Evolutionary conservation across 2,329 filamentous ascomycete genomes (phyloP).

Genomic region (Peltaster fructicola): DNA sequence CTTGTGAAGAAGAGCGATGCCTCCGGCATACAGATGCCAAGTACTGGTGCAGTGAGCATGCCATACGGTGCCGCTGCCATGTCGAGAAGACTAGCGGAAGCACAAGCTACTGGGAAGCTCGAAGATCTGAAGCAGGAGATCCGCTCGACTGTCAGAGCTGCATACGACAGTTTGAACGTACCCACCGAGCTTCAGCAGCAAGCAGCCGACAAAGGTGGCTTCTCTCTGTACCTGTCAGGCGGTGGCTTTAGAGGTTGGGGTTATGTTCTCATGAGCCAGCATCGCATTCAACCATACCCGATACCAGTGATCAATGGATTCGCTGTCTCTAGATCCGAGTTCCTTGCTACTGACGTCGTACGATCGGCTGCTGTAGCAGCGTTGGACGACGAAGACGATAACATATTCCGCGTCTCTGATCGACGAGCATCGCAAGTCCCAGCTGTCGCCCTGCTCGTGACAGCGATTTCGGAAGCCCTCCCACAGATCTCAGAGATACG

Average conservation of each 20-base stretch:
- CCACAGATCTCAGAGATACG: conserved; percentile 55
- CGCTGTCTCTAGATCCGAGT: conserved; percentile 42
- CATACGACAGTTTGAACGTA: conserved; percentile 29
- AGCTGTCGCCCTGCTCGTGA: conserved; percentile 65
- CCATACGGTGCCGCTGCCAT: conserved; percentile 55
- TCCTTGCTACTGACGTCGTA: conserved; percentile 36
- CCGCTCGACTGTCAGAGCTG: conserved; percentile 32
- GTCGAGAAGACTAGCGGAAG: conserved; percentile 34
- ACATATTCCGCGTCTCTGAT: conserved; percentile 57
- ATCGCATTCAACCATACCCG: conserved; percentile 59
- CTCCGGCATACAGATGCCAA: conserved; percentile 34
- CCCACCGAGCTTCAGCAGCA: conserved; percentile 33
- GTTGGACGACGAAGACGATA: conserved; percentile 19
- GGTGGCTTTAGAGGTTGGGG: conserved; percentile 85
- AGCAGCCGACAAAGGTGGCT: conserved; percentile 28
- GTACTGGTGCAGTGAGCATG: conserved; percentile 43
- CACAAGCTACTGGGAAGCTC: conserved; percentile 22
- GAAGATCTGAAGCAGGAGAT: conserved; percentile 29
- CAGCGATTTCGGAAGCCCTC: conserved; percentile 51
- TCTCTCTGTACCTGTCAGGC: conserved; percentile 70
- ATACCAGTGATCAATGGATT: conserved; percentile 72
- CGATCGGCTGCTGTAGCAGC: conserved; percentile 21
- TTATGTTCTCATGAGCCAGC: conserved; percentile 68
- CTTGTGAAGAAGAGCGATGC: conserved; percentile 30
- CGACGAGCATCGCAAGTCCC: conserved; percentile 66